Evolutionary conservation across 2,329 filamentous ascomycete species (phyloP).

Genomic region (Parascedosporium putredinis): DNA sequence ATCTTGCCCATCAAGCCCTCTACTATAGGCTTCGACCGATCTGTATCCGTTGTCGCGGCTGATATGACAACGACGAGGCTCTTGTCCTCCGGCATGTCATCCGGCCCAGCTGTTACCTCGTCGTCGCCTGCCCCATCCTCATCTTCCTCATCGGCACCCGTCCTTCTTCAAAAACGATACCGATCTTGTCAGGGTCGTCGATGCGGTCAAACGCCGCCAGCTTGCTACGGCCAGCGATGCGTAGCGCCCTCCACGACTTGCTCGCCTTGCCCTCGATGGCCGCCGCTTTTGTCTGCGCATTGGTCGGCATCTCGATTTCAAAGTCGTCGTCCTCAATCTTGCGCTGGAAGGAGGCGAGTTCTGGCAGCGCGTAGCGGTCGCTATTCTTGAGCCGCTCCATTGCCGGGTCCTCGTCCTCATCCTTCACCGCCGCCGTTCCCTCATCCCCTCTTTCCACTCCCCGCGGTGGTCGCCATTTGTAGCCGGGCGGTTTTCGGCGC

Average conservation of each 20-base stretch:
- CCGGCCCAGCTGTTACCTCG: constrained; percentile 16
- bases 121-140: constrained; percentile 25
- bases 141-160: constrained; percentile 19
- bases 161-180: constrained; percentile 41
- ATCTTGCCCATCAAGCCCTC: constrained; percentile 52
- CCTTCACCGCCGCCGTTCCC: constrained; percentile 46
- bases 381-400: constrained; percentile 60
- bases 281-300: constrained; percentile 42
- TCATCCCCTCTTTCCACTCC: no score
- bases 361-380: constrained; percentile 57
- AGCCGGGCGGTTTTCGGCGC: background rate
- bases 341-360: constrained; percentile 58
- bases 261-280: constrained; percentile 67
- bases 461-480: no score
- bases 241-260: constrained; percentile 81
- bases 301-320: constrained; percentile 72
- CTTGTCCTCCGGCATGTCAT: constrained; percentile 33
- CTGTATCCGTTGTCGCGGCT: constrained; percentile 51
- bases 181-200: constrained; percentile 66
- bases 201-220: constrained; percentile 78
- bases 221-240: constrained; percentile 64
- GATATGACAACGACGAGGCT: constrained; percentile 57
- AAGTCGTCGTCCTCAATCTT: constrained; percentile 73
- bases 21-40: constrained; percentile 54
- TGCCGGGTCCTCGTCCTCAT: constrained; percentile 35